Base-by-base conservation (phyloP, 306 rosid genomes). In the Clitoria ternatea region DNA sequence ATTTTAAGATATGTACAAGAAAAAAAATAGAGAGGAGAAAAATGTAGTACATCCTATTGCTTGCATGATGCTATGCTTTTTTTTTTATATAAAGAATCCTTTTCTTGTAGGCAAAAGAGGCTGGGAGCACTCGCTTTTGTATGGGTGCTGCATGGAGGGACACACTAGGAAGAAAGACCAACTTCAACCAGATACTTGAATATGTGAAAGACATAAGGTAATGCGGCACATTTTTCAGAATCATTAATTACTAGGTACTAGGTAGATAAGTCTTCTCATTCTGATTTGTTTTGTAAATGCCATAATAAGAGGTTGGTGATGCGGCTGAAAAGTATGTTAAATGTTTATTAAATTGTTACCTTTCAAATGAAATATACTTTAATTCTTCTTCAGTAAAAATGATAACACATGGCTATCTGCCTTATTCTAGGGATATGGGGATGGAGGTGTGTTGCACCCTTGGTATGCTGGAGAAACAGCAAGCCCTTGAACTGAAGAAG, bases 81-180 rank as follows among this genome's bases (percentile, higher is more conserved):
- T 63, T 56, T 63, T 35, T 74, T 64, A 47, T 77, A 75, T 27
- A 50, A 23, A 35, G 22, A 66, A 63, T 24, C 6, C 61, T 48
- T 81, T 36, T 70, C 74, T 49, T 77, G 40, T 74, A 94, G 98
- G 98, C 98, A 48, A 94, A 90, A 78, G 97, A 94, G 76, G 98
- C 89, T 69, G 98, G 98, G 74, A 94, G 98, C 77, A 90, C 98
- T 54, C 97, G 97, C 57, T 94, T 94, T 81, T 94, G 98, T 75
- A 94, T 94, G 98, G 97, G 98, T 64, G 98, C 97, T 66, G 98
- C 98, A 6, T 94, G 98, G 98, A 90, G 98, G 81, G 98, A 94
- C 64, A 94, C 97, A 0, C 36, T 85, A 3, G 97, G 97, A 74
- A 89, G 97, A 79, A 94, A 94, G 79, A 87, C 96, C 59, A 94